These are phyloP conservation scores for Zostera marina DNA, from an alignment of 116 monocot genomes.

Conservation along the genomic window DNA sequence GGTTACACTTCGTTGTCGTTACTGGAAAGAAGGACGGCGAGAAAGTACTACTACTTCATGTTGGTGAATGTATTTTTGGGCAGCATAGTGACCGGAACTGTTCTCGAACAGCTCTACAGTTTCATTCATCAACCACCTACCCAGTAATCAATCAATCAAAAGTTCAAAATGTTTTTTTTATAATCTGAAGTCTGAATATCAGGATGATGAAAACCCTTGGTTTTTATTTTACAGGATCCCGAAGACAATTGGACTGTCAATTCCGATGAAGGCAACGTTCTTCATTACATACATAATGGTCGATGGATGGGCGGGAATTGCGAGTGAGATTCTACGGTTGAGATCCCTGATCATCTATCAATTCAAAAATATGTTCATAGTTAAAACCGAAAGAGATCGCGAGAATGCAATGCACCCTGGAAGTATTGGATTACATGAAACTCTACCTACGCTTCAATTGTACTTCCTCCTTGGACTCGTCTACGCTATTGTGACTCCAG, in stretches of 20 bases:
- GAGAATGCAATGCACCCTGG: conserved; percentile 92
- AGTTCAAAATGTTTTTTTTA: background rate
- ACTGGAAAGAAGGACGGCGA: conserved; percentile 72
- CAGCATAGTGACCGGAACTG: conserved; percentile 69
- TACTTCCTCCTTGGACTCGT: conserved; percentile 95
- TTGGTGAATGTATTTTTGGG: conserved; percentile 85
- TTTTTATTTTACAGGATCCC: conserved; percentile 41
- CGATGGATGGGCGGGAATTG: conserved; percentile 96
- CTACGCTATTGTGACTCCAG: conserved; percentile 77
- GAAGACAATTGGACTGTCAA: conserved; percentile 53
- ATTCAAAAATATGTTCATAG: conserved; percentile 78
- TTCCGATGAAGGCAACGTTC: conserved; percentile 91
- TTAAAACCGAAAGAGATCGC: conserved; percentile 91
- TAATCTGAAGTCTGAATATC: background rate
- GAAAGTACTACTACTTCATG: conserved; percentile 71
- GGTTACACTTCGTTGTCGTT: conserved; percentile 43
- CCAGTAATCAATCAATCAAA: conserved; percentile 30
- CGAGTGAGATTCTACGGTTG: conserved; percentile 72
- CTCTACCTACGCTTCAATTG: conserved; percentile 76
- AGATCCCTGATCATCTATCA: conserved; percentile 74
- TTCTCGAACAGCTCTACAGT: conserved; percentile 55
- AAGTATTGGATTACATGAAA: conserved; percentile 61
- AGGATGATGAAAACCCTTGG: background rate
- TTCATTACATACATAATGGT: conserved; percentile 92
- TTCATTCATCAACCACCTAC: conserved; percentile 66